These are phyloP conservation scores for Puya raimondii DNA, from an alignment of 176 grass and related monocot species.

Conservation along the genomic window DNA sequence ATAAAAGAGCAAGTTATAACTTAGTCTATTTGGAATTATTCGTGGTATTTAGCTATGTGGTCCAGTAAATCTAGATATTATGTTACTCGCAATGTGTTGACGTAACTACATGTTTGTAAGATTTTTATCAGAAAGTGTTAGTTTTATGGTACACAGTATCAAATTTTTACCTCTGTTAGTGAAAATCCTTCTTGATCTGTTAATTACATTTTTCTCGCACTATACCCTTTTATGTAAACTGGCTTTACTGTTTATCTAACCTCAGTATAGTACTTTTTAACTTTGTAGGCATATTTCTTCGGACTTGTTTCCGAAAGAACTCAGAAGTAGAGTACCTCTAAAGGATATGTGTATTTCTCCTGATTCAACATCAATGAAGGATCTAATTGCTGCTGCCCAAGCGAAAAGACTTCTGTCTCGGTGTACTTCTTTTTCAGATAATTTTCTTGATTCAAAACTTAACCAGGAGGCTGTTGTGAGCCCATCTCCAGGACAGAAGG, in stretches of 20 bases:
- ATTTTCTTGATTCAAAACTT: slow-evolving; percentile 41
- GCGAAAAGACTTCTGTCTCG: slow-evolving; percentile 39
- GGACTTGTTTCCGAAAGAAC: slow-evolving; percentile 22
- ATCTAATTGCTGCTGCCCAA: slow-evolving; percentile 61
- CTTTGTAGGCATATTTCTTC: slow-evolving; percentile 58
- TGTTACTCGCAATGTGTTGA: no score
- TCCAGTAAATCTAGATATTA: no score
- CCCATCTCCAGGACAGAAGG: slow-evolving; percentile 37
- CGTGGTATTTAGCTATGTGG: no score
- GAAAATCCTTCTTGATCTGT: background rate
- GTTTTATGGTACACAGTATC: no score
- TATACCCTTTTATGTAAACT: background rate
- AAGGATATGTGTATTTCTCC: slow-evolving; percentile 48
- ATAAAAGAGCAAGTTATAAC: no score
- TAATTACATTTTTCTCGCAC: background rate
- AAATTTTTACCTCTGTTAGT: background rate
- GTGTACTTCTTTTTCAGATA: slow-evolving; percentile 51
- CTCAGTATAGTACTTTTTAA: slow-evolving; percentile 19
- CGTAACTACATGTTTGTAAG: no score
- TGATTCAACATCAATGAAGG: slow-evolving; percentile 49
- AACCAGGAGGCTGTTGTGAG: slow-evolving; percentile 34
- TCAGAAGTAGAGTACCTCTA: slow-evolving; percentile 21
- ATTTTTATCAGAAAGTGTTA: no score
- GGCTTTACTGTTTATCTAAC: background rate
- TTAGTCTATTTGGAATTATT: no score